Percentiles rank a stretch among this genome's conserved stretches.
phyloP scores from a whole-genome alignment of 169 alveolate species.

The Plasmodium sp. region DNA sequence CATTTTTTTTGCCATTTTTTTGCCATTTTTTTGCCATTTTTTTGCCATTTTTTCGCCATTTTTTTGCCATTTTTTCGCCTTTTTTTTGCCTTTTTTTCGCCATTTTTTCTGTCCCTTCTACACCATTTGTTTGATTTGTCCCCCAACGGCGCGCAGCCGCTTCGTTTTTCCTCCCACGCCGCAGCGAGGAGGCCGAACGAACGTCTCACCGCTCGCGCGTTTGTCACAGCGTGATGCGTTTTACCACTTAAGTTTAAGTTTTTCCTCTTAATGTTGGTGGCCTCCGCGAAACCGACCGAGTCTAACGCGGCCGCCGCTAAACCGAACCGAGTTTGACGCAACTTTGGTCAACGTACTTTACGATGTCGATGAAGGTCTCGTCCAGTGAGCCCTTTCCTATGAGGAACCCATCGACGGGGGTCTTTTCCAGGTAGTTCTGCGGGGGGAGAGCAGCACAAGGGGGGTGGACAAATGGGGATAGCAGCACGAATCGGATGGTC shows the following conservation, averaged over 20 bases:
- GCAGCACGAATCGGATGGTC: neutral
- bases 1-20: too few species aligned
- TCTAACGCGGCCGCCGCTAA: neutral
- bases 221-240: neutral
- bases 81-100: neutral
- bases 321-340: neutral
- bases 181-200: neutral
- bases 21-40: too few species aligned
- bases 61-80: neutral
- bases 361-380: conserved; percentile 44
- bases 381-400: conserved; percentile 47
- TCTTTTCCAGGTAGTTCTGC: conserved; percentile 32
- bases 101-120: neutral
- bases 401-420: conserved; percentile 37
- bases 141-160: neutral
- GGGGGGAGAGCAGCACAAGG: neutral
- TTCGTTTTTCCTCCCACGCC: neutral
- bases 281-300: neutral
- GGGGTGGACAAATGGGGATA: neutral
- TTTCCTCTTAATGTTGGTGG: neutral
- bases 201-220: neutral
- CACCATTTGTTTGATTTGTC: neutral
- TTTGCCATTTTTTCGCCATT: neutral
- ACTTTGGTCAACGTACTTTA: conserved; percentile 33
- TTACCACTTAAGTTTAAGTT: neutral